Base-by-base conservation (phyloP, 805 yeast genomes). In the Zygosaccharomyces bailii region DNA sequence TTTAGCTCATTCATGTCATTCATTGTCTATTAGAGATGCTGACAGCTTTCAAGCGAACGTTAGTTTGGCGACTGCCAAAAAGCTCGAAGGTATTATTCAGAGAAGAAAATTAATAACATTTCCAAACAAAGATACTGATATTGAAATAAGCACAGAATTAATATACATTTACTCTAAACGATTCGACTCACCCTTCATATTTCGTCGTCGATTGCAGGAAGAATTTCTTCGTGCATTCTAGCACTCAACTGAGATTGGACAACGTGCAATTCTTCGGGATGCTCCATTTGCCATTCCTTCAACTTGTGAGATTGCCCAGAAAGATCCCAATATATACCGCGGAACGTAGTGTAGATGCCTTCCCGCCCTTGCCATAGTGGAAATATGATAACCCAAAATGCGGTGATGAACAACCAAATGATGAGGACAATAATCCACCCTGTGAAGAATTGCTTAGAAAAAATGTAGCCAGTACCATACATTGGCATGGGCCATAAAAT, bases 401-500 rank as follows among this genome's bases (percentile, higher is more conserved):
- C 80, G 29, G 84, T 75, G 55, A 76, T 71, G 67, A 86, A 86
- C 27, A 86, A 68, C 96, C 96, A 88, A 46, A 87, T 79, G 42
- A 89, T 78, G 47, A 83, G 80, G 23, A 88, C 95, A 29, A 74
- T 79, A 39, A 89, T 76, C 96, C 96, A 89, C 35, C 96, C 96
- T 5, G 93, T 85, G 66, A 88, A 89, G 68, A 86, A 86, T 45
- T 63, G 66, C 63, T 78, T 81, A 42, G 86, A 78, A 66, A 88
- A 89, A 32, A 88, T 71, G 59, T 88, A 88, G 2, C 76, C 74
- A 4, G 83, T 60, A 24, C 96, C 96, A 63, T 83, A 88, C 93
- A 89, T 83, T 52, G 96, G 96, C 88, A 88, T 85, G 57, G 96
- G 96, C 93, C 95, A 87, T 23, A 88, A 58, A 19, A 89, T 74